phyloP scores from a whole-genome alignment of 768 basidiomycete species.

The Myochromella boudieri region DNA sequence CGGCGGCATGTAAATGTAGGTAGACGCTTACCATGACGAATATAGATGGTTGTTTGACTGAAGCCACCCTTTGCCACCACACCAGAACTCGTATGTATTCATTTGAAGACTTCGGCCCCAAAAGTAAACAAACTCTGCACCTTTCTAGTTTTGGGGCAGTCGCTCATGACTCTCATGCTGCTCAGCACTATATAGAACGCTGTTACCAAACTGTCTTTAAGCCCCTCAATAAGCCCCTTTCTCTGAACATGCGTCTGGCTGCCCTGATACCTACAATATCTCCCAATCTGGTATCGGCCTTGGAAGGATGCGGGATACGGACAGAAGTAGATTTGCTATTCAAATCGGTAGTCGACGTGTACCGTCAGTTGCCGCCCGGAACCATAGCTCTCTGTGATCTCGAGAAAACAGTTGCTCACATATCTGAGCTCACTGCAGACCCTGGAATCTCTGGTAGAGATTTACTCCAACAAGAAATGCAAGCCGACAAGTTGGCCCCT shows the following conservation, averaged over 20 bases:
- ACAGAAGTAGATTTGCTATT: slow-evolving; percentile 63
- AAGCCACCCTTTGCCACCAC: too few species aligned
- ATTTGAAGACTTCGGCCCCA: too few species aligned
- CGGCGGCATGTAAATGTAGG: neutral
- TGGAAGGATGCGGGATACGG: slow-evolving; percentile 49
- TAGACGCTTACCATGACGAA: slow-evolving; percentile 11
- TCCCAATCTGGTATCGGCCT: slow-evolving; percentile 38
- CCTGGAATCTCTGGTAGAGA: slow-evolving; percentile 36
- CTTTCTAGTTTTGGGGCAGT: too few species aligned
- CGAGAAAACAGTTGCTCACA: slow-evolving; percentile 33
- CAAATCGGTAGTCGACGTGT: slow-evolving; percentile 46
- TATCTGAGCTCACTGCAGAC: slow-evolving; percentile 44
- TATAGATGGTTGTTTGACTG: slow-evolving; percentile 9
- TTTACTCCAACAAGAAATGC: slow-evolving; percentile 24
- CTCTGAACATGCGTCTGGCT: slow-evolving; percentile 44
- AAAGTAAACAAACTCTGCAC: too few species aligned
- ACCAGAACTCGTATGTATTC: too few species aligned
- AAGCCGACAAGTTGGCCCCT: slow-evolving; percentile 15
- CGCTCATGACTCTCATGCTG: too few species aligned
- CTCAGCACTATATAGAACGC: too few species aligned
- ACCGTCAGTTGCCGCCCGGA: slow-evolving; percentile 49
- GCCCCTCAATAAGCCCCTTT: too few species aligned
- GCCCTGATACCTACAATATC: slow-evolving; percentile 39
- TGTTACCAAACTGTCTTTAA: too few species aligned
- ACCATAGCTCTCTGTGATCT: slow-evolving; percentile 50